Conservation (phyloP, 2,329 filamentous ascomycete genomes). For the Ciborinia camelliae region DNA sequence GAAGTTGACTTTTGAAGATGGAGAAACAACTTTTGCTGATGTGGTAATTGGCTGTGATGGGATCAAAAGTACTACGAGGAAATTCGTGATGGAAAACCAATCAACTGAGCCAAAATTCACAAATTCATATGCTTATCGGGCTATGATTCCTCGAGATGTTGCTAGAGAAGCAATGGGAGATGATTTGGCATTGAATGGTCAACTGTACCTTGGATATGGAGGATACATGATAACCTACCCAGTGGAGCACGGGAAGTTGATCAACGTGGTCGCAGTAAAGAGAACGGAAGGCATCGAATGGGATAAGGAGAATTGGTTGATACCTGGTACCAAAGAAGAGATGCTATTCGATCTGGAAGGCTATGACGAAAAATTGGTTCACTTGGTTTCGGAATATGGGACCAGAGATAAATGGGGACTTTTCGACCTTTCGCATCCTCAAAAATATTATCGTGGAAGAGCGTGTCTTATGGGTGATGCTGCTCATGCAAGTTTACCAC, state of each 20-base stretch:
- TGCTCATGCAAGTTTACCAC: constrained; percentile 59
- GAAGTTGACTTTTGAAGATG: constrained; percentile 10
- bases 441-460: constrained; percentile 38
- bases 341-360: constrained; percentile 40
- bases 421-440: constrained; percentile 43
- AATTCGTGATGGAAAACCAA: constrained; percentile 48
- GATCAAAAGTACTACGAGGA: constrained; percentile 55
- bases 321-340: constrained; percentile 41
- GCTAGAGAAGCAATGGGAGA: constrained; percentile 49
- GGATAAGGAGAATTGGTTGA: constrained; percentile 39
- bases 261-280: constrained; percentile 20
- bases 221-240: constrained; percentile 22
- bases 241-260: constrained; percentile 19
- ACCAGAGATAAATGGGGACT: constrained; percentile 45
- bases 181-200: constrained; percentile 41
- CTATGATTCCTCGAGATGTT: constrained; percentile 56
- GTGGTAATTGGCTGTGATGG: constrained; percentile 61
- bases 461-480: constrained; percentile 56
- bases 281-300: constrained; percentile 26
- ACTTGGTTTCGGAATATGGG: constrained; percentile 10
- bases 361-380: constrained; percentile 40
- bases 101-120: constrained; percentile 43
- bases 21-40: constrained; percentile 37
- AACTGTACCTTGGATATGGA: constrained; percentile 20
- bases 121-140: constrained; percentile 59